Evolutionary conservation across 192 early-diverging fungal genomes (phyloP), one percentile per base, ranked within the genome.

Genomic region (Podila minutissima): DNA sequence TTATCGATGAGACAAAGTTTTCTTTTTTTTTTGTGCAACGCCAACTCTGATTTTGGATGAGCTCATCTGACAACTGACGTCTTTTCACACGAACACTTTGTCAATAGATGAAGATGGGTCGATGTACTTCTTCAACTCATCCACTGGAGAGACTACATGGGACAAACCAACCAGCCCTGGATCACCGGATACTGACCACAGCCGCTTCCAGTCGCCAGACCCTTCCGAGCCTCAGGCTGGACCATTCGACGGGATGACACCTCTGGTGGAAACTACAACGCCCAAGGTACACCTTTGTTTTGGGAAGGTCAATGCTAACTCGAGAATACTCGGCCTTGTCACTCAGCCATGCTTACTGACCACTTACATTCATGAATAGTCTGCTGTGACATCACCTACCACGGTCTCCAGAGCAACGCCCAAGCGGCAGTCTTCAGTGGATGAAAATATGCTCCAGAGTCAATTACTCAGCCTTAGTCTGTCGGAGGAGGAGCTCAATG

Each of bases 51-150:
- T 46, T 46, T 17, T 46, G 41, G 41, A 46, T 46, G 41, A 46
- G 41, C 41, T 46, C 41, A 46, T 17, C 41, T 46, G 13, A 46
- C 13, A 46, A 17, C 41, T 13, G 37, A 51, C 13, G 51, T 66
- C 33, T 11, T 31, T 64, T 59, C 26, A 10, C 68, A 26, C 22
- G 22, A 24, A 55, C 20, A 24, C 71, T 65, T 51, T 26, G 50
- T 63, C 10, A 20, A 19, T 74, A 88, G 88, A 89, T 57, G 77
- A 87, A 2, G 72, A 78, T 24, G 86, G 85, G 0, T 74, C 82
- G 12, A 73, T 83, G 48, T 89, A 89, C 53, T 89, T 88, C 71
- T 89, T 89, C 59, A 85, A 89, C 62, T 74, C 75, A n/a, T 48
- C 62, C 2, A 88, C 85, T 0, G 85, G 87, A 12, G 85, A 86